phyloP scores from a whole-genome alignment of 495 filamentous ascomycete species.

The Staphylotrichum longicolle region DNA sequence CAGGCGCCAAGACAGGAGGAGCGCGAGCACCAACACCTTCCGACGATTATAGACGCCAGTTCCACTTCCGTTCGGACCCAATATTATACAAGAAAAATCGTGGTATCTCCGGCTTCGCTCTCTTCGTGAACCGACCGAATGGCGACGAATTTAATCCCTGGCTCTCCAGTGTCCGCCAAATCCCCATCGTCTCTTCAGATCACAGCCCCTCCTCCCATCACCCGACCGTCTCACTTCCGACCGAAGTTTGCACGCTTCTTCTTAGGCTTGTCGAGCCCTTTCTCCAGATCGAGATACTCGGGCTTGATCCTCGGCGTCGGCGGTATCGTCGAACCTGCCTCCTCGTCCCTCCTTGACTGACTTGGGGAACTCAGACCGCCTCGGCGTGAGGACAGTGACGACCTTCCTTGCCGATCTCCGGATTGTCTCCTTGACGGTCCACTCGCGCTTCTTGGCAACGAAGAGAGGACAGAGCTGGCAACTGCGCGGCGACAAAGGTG shows the following conservation, averaged over 20 bases:
- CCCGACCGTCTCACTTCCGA: conserved; percentile 22
- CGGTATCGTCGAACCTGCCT: conserved; percentile 48
- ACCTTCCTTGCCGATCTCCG: conserved; percentile 54
- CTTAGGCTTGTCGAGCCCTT: conserved; percentile 42
- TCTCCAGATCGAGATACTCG: conserved; percentile 48
- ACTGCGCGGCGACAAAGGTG: conserved; percentile 32
- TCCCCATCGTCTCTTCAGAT: neutral
- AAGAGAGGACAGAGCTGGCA: conserved; percentile 48
- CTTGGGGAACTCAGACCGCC: conserved; percentile 53
- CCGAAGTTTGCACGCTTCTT: conserved; percentile 41
- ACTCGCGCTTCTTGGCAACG: conserved; percentile 56
- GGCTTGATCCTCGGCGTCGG: conserved; percentile 48
- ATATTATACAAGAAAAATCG: conserved; percentile 32
- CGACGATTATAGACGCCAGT: conserved; percentile 53
- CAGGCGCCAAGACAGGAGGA: conserved; percentile 55
- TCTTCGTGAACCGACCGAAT: conserved; percentile 15
- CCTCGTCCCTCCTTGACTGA: conserved; percentile 46
- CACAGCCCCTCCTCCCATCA: neutral
- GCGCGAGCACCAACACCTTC: conserved; percentile 72
- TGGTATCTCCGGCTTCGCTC: conserved; percentile 21
- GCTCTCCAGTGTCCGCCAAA: neutral
- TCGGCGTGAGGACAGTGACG: conserved; percentile 52
- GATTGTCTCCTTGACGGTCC: conserved; percentile 53
- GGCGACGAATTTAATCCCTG: neutral
- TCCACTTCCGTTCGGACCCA: conserved; percentile 19